Evolutionary conservation across 225 moss, liverwort and hornwort species (phyloP).

Genomic region (Asterella californica): DNA sequence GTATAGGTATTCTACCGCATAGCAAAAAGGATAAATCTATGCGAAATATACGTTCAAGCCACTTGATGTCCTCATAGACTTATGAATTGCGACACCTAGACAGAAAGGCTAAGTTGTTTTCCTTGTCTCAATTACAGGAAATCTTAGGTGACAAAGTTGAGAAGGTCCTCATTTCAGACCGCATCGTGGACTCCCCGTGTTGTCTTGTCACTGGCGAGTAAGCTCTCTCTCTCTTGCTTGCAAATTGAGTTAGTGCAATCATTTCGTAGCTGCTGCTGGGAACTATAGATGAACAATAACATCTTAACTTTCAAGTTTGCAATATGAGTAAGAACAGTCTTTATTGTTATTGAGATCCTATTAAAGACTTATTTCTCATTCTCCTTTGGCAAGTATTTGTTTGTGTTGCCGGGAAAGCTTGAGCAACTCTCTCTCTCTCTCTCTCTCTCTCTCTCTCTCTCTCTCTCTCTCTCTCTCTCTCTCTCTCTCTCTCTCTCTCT

Average conservation of each 20-base stretch:
- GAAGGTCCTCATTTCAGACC: slow-evolving; percentile 47
- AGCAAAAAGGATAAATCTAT: no score
- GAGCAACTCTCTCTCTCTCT: neutral
- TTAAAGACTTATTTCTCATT: neutral
- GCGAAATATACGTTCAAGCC: no score
- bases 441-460: no score
- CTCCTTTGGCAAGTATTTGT: neutral
- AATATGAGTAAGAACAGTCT: neutral
- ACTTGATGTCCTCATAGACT: neutral
- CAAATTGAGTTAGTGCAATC: neutral
- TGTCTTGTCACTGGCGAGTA: slow-evolving; percentile 53
- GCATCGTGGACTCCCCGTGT: slow-evolving; percentile 50
- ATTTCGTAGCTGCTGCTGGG: neutral
- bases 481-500: no score
- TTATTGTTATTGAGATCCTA: neutral
- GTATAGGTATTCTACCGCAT: no score
- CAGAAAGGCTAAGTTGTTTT: neutral
- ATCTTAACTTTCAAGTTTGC: no score
- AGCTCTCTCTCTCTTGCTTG: slow-evolving; percentile 9
- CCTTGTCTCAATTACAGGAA: slow-evolving; percentile 28
- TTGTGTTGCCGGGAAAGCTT: neutral
- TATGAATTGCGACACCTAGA: neutral
- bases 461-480: no score
- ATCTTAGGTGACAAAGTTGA: slow-evolving; percentile 47
- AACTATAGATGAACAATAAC: neutral